A percentile compares a stretch with the other conserved stretches of the same genome.
These are phyloP conservation scores for Oxyria digyna DNA, from an alignment of 148 eudicot species.

Conservation along the genomic window DNA sequence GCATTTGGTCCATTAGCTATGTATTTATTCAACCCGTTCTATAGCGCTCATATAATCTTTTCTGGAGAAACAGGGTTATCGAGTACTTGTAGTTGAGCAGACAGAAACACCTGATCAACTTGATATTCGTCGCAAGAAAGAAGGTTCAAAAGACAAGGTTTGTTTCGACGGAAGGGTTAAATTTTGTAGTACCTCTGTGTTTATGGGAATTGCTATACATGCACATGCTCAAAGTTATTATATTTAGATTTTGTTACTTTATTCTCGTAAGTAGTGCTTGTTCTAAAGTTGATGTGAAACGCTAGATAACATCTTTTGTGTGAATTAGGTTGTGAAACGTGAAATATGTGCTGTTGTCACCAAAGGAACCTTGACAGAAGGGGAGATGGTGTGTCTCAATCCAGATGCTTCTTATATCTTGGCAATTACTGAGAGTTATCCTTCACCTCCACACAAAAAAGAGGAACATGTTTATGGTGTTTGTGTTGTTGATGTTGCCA, in stretches of 20 bases:
- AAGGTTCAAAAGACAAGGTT: conserved; percentile 95
- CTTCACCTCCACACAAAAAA: conserved; percentile 20
- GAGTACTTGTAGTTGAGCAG: conserved; percentile 97
- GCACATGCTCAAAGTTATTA: background rate
- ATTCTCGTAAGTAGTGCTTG: background rate
- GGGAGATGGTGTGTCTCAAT: conserved; percentile 60
- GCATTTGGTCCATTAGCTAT: background rate
- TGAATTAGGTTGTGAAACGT: conserved; percentile 74
- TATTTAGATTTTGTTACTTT: background rate
- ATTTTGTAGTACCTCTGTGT: background rate
- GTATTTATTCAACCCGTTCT: background rate
- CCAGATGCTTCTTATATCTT: conserved; percentile 89
- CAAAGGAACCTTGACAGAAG: conserved; percentile 93
- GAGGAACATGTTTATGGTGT: conserved; percentile 53
- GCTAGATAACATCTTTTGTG: background rate
- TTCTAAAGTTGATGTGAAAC: background rate
- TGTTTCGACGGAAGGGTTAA: background rate
- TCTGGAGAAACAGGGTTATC: conserved; percentile 58
- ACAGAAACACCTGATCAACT: conserved; percentile 96
- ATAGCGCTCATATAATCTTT: conserved; percentile 1
- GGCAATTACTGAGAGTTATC: conserved; percentile 61
- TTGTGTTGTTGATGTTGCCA: conserved; percentile 74
- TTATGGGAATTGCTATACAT: background rate
- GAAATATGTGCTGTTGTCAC: conserved; percentile 94
- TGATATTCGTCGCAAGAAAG: conserved; percentile 69